These are phyloP conservation scores for Fusarium virguliforme DNA, from an alignment of 2,329 filamentous ascomycete species.

Conservation along the genomic window DNA sequence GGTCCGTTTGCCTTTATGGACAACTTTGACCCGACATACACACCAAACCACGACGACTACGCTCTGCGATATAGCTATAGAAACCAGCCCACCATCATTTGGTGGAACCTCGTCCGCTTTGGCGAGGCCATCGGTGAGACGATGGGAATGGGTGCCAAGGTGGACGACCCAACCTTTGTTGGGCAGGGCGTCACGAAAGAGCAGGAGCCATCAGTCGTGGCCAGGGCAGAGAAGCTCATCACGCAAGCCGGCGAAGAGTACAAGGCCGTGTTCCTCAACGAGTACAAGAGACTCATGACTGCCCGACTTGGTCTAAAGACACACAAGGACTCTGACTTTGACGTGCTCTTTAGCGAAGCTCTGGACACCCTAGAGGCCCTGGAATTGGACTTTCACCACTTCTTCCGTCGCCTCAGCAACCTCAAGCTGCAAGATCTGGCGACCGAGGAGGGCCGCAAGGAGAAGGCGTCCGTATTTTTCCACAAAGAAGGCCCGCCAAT, in stretches of 20 bases:
- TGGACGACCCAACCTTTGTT: slow-evolving; percentile 82
- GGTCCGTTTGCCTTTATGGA: slow-evolving; percentile 98
- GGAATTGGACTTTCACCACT: slow-evolving; percentile 94
- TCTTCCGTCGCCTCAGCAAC: slow-evolving; percentile 84
- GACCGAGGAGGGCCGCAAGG: slow-evolving; percentile 74
- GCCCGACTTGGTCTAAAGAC: slow-evolving; percentile 82
- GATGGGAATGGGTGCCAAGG: slow-evolving; percentile 80
- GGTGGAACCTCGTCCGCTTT: slow-evolving; percentile 97
- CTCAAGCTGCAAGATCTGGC: slow-evolving; percentile 75
- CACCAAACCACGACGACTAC: slow-evolving; percentile 96
- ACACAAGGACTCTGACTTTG: slow-evolving; percentile 81
- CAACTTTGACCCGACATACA: slow-evolving; percentile 94
- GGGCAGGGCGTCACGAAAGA: slow-evolving; percentile 77
- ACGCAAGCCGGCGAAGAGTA: slow-evolving; percentile 87
- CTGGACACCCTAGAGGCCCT: slow-evolving; percentile 86
- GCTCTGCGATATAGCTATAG: slow-evolving; percentile 91
- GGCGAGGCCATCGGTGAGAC: slow-evolving; percentile 92
- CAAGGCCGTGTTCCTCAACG: slow-evolving; percentile 86
- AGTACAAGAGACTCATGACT: slow-evolving; percentile 91
- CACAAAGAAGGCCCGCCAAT: slow-evolving; percentile 79
- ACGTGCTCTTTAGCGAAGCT: slow-evolving; percentile 83
- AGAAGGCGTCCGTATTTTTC: slow-evolving; percentile 82
- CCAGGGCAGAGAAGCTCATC: slow-evolving; percentile 88
- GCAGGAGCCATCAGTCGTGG: slow-evolving; percentile 79
- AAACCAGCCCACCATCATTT: slow-evolving; percentile 96